A percentile compares a stretch with the other conserved stretches of the same genome.
Evolutionary conservation across 345 rosid genomes (phyloP).

Genomic region (sweet orange (Citrus sinensis)): DVS_A1.0 CM039163.1:51800501-51801000

Average conservation of each 20-base stretch:
- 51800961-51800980: constrained; percentile 16
- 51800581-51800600: not conserved
- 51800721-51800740: constrained; percentile 6
- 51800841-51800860: not conserved
- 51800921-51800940: constrained; percentile 22
- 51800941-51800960: constrained; percentile 16
- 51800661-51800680: not conserved
- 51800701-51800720: not conserved
- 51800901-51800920: constrained; percentile 12
- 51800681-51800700: not conserved
- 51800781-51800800: constrained; percentile 15
- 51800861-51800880: constrained; percentile 15
- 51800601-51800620: not conserved
- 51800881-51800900: constrained; percentile 21
- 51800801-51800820: constrained; percentile 11
- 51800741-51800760: constrained; percentile 58
- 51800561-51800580: constrained; percentile 13
- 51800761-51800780: constrained; percentile 53
- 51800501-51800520: constrained; percentile 58
- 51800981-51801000: constrained; percentile 15
- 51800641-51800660: not conserved
- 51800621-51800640: not conserved
- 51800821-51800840: constrained; percentile 18
- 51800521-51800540: constrained; percentile 80
- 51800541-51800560: constrained; percentile 87